Base-by-base conservation (phyloP, 768 basidiomycete species). In the Crepidotus variabilis region DNA sequence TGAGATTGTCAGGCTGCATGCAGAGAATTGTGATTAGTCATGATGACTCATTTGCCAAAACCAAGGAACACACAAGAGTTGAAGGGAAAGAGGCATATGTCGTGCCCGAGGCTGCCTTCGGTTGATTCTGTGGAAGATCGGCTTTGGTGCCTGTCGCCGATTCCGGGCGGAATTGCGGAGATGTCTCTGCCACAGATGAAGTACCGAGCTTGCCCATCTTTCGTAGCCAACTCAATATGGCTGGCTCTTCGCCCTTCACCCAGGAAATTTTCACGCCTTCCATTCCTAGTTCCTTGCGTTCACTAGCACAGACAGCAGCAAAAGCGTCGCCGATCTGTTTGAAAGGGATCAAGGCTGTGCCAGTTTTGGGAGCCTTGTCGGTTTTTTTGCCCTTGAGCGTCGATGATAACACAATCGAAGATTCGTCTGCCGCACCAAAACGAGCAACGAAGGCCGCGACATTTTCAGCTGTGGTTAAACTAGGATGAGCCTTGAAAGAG, bases 261-360 rank as follows among this genome's bases (percentile, higher is more conserved):
- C 92, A 94, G 0, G 75, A 71, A 0, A 90, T 78, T 48, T 91
- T 88, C 50, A 93, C 75, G 14, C 81, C 84, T 3, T 76, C 75
- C 56, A 89, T 57, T 0, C 81, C 85, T 47, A 73, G 71, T 56
- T 82, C 82, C 51, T 70, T 75, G 46, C 71, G 71, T 16, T 76
- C 81, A 56, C 72, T 84, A 22, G 81, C 85, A 60, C 84, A 84
- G 0, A 92, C 86, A 2, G 84, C 88, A 2, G 84, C 87, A 64
- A 90, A 90, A 2, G 92, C 90, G 43, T 87, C 82, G 0, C 85
- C 79, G 47, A 92, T 85, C 61, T 85, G 86, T 57, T 83, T 80
- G 68, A 92, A 93, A 6, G 88, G 85, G 0, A 92, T 82, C 4
- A 90, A 76, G 0, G 92, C 91, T 6, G 79, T 90, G 0, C 81